Evolutionary conservation across 306 rosid species (phyloP).

Genomic region (Canavalia gladiata): DNA sequence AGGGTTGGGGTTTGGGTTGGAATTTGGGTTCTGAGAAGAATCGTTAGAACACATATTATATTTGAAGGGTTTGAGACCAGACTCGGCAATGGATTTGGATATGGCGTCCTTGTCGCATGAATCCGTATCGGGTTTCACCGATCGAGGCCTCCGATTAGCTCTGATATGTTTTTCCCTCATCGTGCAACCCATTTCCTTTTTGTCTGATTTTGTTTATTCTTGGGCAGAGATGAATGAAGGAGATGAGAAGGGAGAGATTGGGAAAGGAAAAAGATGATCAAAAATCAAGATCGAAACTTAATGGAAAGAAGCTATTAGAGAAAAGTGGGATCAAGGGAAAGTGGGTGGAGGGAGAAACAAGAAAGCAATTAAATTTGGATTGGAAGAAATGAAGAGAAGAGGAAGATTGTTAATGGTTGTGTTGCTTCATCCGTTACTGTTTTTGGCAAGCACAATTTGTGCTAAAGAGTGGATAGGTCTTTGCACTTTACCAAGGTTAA

Average conservation of each 20-base stretch:
- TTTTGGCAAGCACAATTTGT: background rate
- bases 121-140: conserved; percentile 64
- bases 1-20: conserved; percentile 50
- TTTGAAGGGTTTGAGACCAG: conserved; percentile 70
- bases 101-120: conserved; percentile 69
- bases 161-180: conserved; percentile 87
- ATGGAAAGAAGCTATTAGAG: conserved; percentile 25
- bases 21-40: conserved; percentile 51
- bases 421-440: conserved; percentile 12
- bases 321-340: conserved; percentile 21
- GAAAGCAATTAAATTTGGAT: background rate
- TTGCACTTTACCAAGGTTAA: background rate
- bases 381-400: background rate
- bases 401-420: background rate
- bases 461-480: background rate
- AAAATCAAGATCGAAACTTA: conserved; percentile 35
- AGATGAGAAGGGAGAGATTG: background rate
- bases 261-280: background rate
- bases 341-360: background rate
- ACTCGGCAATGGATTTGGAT: conserved; percentile 75
- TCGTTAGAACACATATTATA: conserved; percentile 53
- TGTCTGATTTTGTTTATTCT: background rate
- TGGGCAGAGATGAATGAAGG: background rate
- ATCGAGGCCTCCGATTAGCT: conserved; percentile 73
- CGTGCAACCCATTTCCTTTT: conserved; percentile 74